phyloP scores from a whole-genome alignment of 176 grass and related monocot species.

The Thalia dealbata region DNA sequence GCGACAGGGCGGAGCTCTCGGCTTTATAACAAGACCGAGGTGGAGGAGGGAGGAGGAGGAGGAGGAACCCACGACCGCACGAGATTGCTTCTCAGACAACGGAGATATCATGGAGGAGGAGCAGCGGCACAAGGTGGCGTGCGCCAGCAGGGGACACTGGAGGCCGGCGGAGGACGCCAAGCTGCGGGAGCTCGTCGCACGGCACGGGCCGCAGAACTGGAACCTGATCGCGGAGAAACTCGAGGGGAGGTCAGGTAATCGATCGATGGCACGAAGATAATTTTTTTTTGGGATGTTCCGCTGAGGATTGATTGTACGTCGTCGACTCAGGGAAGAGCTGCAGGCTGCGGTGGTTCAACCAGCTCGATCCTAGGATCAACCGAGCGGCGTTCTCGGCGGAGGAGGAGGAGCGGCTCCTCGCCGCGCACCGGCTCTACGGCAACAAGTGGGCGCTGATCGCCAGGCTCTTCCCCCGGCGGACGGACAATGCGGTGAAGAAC shows the following conservation, averaged over 20 bases:
- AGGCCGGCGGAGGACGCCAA: constrained; percentile 3
- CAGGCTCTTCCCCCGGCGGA: constrained; percentile 1
- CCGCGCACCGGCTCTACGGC: not conserved
- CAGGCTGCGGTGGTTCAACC: constrained; percentile 14
- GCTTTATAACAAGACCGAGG: not conserved
- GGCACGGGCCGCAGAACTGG: not conserved
- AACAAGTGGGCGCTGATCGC: constrained; percentile 6
- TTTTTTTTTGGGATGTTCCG: no score
- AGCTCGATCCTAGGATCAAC: constrained; percentile 12
- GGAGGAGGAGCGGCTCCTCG: constrained; percentile 7
- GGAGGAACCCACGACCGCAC: not conserved
- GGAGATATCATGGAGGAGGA: not conserved
- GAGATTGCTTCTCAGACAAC: not conserved
- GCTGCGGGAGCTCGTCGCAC: not conserved
- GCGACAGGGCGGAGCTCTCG: not conserved
- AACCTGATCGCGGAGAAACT: constrained; percentile 7
- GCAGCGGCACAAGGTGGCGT: not conserved
- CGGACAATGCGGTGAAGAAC: constrained; percentile 8
- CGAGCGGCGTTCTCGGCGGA: constrained; percentile 2
- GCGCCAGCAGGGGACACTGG: constrained; percentile 3
- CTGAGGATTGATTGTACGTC: no score
- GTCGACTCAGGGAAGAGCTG: constrained; percentile 10
- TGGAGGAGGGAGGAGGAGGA: not conserved
- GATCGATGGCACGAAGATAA: not conserved
- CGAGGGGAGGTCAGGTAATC: not conserved